Evolutionary conservation across 805 yeast species (phyloP).

Genomic region (Cyberlindnera nakhonratchasimensis): DNA sequence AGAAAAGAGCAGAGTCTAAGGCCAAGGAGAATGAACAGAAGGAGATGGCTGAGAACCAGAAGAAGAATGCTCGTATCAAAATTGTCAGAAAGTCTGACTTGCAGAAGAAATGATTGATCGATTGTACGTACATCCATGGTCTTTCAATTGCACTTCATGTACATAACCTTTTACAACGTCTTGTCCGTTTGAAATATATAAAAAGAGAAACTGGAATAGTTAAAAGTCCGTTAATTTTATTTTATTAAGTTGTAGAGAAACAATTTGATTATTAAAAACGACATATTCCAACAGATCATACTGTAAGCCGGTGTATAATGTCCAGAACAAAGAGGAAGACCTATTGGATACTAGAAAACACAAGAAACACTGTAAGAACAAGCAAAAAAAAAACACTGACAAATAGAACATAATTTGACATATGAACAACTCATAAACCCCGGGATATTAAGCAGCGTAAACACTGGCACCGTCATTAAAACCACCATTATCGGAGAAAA

Average conservation of each 20-base stretch:
- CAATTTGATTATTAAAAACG: neutral
- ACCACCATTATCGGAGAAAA: constrained; percentile 23
- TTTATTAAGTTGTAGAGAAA: neutral
- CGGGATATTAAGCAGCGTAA: constrained; percentile 6
- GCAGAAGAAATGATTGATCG: constrained; percentile 8
- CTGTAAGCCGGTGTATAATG: neutral
- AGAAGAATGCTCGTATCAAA: constrained; percentile 24
- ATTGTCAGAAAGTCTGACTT: constrained; percentile 24
- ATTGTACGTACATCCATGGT: neutral
- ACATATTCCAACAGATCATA: neutral
- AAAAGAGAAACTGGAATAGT: no score
- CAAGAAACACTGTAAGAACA: neutral
- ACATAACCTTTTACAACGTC: neutral
- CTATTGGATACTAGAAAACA: neutral
- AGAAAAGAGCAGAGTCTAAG: constrained; percentile 34
- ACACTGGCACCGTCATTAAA: constrained; percentile 11
- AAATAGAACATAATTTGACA: neutral
- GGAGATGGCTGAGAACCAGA: constrained; percentile 31
- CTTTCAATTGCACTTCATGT: no score
- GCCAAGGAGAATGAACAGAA: constrained; percentile 33
- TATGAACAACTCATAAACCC: neutral
- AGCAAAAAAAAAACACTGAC: neutral
- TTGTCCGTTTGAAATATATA: no score
- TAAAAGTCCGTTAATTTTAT: neutral
- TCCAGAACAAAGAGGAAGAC: neutral